These are phyloP conservation scores for Suillus sp. DNA, from an alignment of 768 basidiomycete genomes.

Conservation along the genomic window DNA sequence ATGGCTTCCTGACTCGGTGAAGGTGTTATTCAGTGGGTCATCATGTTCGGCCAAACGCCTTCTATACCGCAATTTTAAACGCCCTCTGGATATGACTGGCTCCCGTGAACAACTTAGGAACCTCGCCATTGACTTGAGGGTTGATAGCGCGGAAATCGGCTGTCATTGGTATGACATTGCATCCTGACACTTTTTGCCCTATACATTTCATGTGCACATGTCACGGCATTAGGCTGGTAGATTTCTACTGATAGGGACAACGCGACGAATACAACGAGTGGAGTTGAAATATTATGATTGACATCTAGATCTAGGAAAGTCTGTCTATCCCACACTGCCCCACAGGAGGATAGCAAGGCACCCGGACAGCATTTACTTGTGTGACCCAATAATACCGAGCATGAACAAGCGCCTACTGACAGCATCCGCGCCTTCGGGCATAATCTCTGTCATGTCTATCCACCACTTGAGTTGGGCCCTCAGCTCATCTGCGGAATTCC, in stretches of 20 bases:
- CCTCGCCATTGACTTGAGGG: neutral
- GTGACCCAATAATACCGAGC: conserved; percentile 40
- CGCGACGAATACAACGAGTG: conserved; percentile 5
- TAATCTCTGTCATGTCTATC: conserved; percentile 51
- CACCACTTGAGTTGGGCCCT: conserved; percentile 62
- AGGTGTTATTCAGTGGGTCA: neutral
- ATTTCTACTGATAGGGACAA: neutral
- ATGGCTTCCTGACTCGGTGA: conserved; percentile 21
- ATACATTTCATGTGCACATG: conserved; percentile 1
- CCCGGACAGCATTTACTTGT: conserved; percentile 19
- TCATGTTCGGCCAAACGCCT: conserved; percentile 4
- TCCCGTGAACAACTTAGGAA: neutral
- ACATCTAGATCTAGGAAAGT: conserved; percentile 7
- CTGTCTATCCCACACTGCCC: neutral
- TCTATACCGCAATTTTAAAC: conserved; percentile 2
- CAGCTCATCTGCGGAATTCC: conserved; percentile 44
- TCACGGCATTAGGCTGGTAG: conserved; percentile 3
- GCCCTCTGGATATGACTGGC: neutral
- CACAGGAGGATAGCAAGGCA: neutral
- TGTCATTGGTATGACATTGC: conserved; percentile 3
- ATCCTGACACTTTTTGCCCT: too few relatives aligned
- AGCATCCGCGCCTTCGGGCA: conserved; percentile 37
- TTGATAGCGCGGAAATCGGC: neutral
- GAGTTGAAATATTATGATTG: conserved; percentile 7
- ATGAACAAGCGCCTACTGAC: conserved; percentile 54